Base-by-base conservation (phyloP, 805 yeast species). In the Yarrowia sp. region DNA sequence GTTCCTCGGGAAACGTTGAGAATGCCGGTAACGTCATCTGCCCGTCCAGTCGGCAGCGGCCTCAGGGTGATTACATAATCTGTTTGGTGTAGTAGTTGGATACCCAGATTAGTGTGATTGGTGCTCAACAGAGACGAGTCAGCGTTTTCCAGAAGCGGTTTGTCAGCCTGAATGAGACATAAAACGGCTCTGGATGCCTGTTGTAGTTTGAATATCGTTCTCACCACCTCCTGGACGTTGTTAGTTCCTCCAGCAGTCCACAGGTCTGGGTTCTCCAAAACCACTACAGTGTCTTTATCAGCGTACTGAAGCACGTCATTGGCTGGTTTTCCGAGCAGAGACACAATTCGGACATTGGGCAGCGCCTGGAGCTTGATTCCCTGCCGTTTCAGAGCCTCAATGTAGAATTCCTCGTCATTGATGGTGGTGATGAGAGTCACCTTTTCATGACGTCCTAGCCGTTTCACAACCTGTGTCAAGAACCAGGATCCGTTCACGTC, bases 401-500 rank as follows among this genome's bases (percentile, higher is more conserved):
- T 26, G 46, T 54, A 54, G 26, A 54, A 54, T 4, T 54, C 61
- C 2, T 38, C 41, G 26, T 54, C 61, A 33, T 54, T 54, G 46
- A 54, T 38, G 46, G 14, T 8, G 17, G 46, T 11, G 35, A 54
- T 26, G 17, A 54, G 61, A 0, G 26, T 21, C 46, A 54, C 61
- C 17, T 54, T 54, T 8, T 35, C 24, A 9, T 54, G 46, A 14
- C 61, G 24, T 26, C 46, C 44, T 8, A 54, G 61, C 8, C 61
- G 36, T 7, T 54, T 54, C 8, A 54, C 24, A 4, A 54, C 19
- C 61, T 54, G 61, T 1, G 40, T 38, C 26, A 54, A 24, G 17
- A 54, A 22, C 61, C 61, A 54, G n/a, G 61, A 54, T 3, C 46
- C 61, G 26, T 38, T 54, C 24, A 38, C 46, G 7, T 54, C 35